phyloP scores from a whole-genome alignment of 1,284 basidiomycete genomes.

The Rhodotorula sp. region DNA sequence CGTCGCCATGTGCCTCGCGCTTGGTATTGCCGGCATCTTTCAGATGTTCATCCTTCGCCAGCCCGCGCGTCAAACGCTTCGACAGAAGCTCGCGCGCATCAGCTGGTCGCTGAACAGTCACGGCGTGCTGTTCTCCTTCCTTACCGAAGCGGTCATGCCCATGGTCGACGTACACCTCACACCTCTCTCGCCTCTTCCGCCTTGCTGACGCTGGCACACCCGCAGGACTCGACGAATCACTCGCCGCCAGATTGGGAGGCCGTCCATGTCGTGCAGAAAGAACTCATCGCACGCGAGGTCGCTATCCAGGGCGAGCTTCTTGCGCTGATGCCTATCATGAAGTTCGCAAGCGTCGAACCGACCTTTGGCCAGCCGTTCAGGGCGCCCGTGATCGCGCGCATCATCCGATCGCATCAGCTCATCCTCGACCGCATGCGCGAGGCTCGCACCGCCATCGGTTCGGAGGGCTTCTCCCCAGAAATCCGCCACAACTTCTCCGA shows the following conservation, averaged over 20 bases:
- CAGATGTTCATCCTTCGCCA: constrained; percentile 50
- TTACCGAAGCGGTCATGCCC: constrained; percentile 16
- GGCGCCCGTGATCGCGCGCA: constrained; percentile 36
- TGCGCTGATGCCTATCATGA: constrained; percentile 49
- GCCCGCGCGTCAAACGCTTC: constrained; percentile 50
- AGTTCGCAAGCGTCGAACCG: constrained; percentile 42
- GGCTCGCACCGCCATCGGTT: constrained; percentile 46
- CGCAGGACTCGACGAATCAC: constrained; percentile 18
- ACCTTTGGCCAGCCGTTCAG: constrained; percentile 43
- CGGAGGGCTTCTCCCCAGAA: constrained; percentile 37
- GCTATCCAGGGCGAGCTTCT: constrained; percentile 50
- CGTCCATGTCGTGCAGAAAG: constrained; percentile 46
- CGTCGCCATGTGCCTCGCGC: constrained; percentile 48
- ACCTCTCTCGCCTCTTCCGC: neutral
- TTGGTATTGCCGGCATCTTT: constrained; percentile 47
- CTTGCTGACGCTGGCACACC: neutral
- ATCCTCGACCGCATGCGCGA: constrained; percentile 47
- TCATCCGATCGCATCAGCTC: constrained; percentile 47
- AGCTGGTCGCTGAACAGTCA: constrained; percentile 46
- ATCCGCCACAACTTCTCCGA: constrained; percentile 40
- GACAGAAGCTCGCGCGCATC: constrained; percentile 47
- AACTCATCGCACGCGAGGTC: constrained; percentile 49
- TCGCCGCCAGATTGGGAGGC: constrained; percentile 44
- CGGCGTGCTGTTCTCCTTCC: constrained; percentile 43
- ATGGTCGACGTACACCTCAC: constrained; percentile 14